Percentiles rank a stretch among this genome's conserved stretches.
Conservation (phyloP, 495 filamentous ascomycete species). For the Haplographium delicatum region DNA sequence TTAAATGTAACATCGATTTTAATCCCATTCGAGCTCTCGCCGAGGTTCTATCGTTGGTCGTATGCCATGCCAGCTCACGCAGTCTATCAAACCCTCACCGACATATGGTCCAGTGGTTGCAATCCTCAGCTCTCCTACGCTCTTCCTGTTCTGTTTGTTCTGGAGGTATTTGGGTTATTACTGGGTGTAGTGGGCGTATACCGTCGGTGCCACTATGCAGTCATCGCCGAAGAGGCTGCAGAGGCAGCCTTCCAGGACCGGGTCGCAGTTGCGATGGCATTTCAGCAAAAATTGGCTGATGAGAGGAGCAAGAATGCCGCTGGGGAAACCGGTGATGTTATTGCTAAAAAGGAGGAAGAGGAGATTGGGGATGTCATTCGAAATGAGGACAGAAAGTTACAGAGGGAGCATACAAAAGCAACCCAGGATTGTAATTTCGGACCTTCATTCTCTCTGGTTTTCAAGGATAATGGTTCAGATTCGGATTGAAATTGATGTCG, state of each 20-base stretch:
- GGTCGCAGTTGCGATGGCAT: slow-evolving; percentile 27
- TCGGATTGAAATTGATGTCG: neutral
- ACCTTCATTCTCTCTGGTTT: slow-evolving; percentile 20
- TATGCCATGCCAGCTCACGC: slow-evolving; percentile 44
- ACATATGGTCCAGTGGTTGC: slow-evolving; percentile 47
- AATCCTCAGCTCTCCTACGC: slow-evolving; percentile 37
- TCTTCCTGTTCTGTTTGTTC: slow-evolving; percentile 40
- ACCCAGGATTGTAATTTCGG: slow-evolving; percentile 16
- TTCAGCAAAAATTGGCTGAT: slow-evolving; percentile 15
- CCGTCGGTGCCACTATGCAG: slow-evolving; percentile 32
- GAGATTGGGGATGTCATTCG: slow-evolving; percentile 9
- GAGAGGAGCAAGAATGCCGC: slow-evolving; percentile 5
- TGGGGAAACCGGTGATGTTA: neutral
- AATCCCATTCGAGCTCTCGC: slow-evolving; percentile 41
- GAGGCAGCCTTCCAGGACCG: slow-evolving; percentile 24
- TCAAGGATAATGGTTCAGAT: neutral
- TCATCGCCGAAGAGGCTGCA: slow-evolving; percentile 31
- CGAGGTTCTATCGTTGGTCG: slow-evolving; percentile 42
- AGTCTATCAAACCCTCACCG: slow-evolving; percentile 37
- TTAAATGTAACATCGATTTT: slow-evolving; percentile 42
- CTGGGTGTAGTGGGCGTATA: slow-evolving; percentile 37
- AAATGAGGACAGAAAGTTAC: neutral
- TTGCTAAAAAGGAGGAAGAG: neutral
- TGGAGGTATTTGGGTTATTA: slow-evolving; percentile 29
- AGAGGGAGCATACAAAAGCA: slow-evolving; percentile 1